Evolutionary conservation across 1,139 yeast species (phyloP).

Genomic region (Debaryomyces udenii): DNA sequence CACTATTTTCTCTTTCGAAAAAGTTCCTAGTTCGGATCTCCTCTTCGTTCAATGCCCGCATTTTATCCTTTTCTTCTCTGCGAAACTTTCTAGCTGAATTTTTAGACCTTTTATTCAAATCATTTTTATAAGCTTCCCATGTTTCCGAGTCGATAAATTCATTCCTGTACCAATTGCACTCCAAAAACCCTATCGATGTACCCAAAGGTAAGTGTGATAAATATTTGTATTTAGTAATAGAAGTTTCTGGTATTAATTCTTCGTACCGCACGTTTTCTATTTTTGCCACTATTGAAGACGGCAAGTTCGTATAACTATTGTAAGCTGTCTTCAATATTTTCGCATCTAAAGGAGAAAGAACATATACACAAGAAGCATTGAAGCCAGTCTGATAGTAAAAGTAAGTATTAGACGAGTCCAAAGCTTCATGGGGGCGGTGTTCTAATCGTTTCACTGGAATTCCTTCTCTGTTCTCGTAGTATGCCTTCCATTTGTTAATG

Average conservation of each 20-base stretch:
- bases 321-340: slow-evolving; percentile 67
- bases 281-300: slow-evolving; percentile 59
- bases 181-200: slow-evolving; percentile 80
- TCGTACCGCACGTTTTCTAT: slow-evolving; percentile 73
- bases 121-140: slow-evolving; percentile 58
- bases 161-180: slow-evolving; percentile 74
- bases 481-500: slow-evolving; percentile 37
- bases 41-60: slow-evolving; percentile 61
- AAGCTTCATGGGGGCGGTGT: background rate
- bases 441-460: background rate
- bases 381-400: slow-evolving; percentile 71
- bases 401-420: slow-evolving; percentile 15
- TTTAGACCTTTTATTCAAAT: slow-evolving; percentile 62
- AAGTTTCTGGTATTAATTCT: slow-evolving; percentile 55
- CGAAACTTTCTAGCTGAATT: slow-evolving; percentile 54
- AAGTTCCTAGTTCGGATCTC: slow-evolving; percentile 62
- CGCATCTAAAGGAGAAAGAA: slow-evolving; percentile 78
- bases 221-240: slow-evolving; percentile 69
- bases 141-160: slow-evolving; percentile 50
- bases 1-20: slow-evolving; percentile 58
- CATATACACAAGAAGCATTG: slow-evolving; percentile 64
- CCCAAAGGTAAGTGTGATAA: slow-evolving; percentile 84
- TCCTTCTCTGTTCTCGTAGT: slow-evolving; percentile 2
- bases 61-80: slow-evolving; percentile 67
- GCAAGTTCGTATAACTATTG: slow-evolving; percentile 61